A percentile compares a stretch with the other conserved stretches of the same genome.
Conservation (phyloP, 2,329 filamentous ascomycete species). For the Ascosphaera apis region DNA sequence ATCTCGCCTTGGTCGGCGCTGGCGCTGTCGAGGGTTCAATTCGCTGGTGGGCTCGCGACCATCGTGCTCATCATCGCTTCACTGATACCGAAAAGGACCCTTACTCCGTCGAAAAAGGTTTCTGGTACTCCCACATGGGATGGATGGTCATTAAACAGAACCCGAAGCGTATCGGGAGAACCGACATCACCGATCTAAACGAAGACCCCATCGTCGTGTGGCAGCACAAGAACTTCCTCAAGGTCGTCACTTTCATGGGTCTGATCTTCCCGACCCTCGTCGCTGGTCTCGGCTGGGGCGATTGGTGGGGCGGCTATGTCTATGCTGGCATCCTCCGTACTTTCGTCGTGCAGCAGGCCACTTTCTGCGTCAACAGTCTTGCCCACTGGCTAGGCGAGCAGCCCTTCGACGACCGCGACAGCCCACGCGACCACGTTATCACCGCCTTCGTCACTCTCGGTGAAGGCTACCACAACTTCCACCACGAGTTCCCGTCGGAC, state of each 20-base stretch:
- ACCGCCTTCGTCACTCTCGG: constrained; percentile 68
- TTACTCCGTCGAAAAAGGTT: constrained; percentile 73
- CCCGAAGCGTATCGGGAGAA: constrained; percentile 67
- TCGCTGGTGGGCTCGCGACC: constrained; percentile 71
- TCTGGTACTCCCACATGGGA: constrained; percentile 62
- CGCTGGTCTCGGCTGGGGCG: constrained; percentile 56
- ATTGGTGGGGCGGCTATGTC: constrained; percentile 61
- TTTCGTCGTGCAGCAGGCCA: constrained; percentile 78
- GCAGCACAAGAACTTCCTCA: constrained; percentile 74
- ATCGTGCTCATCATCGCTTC: constrained; percentile 74
- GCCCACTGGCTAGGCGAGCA: constrained; percentile 84
- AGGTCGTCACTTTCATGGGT: constrained; percentile 55
- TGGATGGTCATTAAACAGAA: constrained; percentile 94
- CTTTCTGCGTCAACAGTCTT: constrained; percentile 80
- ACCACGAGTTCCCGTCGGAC: constrained; percentile 82
- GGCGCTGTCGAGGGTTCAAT: constrained; percentile 71
- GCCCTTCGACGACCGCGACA: constrained; percentile 83
- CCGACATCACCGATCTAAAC: constrained; percentile 72
- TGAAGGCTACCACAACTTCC: constrained; percentile 87
- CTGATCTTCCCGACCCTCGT: constrained; percentile 53
- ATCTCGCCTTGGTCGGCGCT: constrained; percentile 58
- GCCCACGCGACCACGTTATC: constrained; percentile 67
- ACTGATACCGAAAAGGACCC: constrained; percentile 85
- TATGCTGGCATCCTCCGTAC: constrained; percentile 70
- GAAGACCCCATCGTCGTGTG: constrained; percentile 66